A percentile compares a stretch with the other conserved stretches of the same genome.
Conservation (phyloP, 2,329 filamentous ascomycete species). For the Aspergillus costaricaensis region DNA sequence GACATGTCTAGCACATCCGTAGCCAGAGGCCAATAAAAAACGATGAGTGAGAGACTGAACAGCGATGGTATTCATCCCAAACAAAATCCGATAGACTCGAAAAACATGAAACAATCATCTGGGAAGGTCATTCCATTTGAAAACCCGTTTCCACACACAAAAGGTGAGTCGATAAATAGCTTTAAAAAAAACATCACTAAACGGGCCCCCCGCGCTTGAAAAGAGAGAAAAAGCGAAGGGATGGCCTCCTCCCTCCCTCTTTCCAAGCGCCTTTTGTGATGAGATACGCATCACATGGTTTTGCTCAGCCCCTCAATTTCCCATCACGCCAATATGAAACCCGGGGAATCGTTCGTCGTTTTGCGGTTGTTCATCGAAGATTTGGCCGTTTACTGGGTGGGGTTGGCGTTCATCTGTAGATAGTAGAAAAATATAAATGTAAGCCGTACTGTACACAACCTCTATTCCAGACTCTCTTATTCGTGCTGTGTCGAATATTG, state of each 20-base stretch:
- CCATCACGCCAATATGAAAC: constrained; percentile 4
- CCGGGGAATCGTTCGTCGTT: constrained; percentile 10
- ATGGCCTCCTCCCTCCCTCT: not conserved
- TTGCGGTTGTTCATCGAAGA: constrained; percentile 1
- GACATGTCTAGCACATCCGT: not conserved
- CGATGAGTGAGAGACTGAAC: constrained; percentile 5
- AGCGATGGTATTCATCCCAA: constrained; percentile 9
- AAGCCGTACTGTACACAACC: not conserved
- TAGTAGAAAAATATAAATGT: not conserved
- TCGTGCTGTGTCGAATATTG: not conserved
- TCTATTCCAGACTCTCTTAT: not conserved
- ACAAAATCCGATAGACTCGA: constrained; percentile 1
- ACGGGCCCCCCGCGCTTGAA: not conserved
- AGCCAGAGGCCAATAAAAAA: not conserved
- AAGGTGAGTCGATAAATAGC: not conserved
- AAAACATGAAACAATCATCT: not conserved
- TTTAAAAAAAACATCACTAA: not conserved
- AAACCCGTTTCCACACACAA: not conserved
- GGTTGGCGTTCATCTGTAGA: constrained; percentile 81
- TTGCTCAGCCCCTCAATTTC: constrained; percentile 2
- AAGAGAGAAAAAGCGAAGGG: too few species aligned
- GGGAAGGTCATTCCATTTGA: not conserved
- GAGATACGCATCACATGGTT: constrained; percentile 4
- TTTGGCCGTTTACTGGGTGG: constrained; percentile 60
- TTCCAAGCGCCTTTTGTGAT: not conserved